A percentile compares a stretch with the other conserved stretches of the same genome.
These are phyloP conservation scores for Rhodotorula babjevae DNA, from an alignment of 768 basidiomycete genomes.

Conservation along the genomic window DNA sequence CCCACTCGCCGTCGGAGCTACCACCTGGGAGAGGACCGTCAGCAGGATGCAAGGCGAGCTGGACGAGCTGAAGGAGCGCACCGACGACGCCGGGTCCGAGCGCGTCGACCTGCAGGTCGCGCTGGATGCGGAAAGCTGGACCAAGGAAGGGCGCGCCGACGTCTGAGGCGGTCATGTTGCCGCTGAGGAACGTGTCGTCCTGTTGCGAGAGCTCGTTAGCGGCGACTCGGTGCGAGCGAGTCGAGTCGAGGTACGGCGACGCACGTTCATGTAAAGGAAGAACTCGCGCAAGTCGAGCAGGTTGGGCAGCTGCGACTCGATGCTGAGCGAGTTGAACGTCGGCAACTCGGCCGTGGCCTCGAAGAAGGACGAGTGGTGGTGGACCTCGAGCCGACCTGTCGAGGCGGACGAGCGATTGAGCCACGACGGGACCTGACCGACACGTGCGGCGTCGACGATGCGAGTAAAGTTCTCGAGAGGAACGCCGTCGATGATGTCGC, in stretches of 20 bases:
- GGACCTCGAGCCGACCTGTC: background rate
- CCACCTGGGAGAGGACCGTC: background rate
- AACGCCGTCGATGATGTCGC: background rate
- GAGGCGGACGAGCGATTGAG: conserved; percentile 34
- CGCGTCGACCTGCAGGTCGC: conserved; percentile 44
- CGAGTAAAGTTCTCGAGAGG: background rate
- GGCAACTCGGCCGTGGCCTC: background rate
- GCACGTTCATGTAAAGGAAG: conserved; percentile 33
- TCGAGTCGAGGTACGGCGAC: background rate
- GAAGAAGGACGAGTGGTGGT: conserved; percentile 20
- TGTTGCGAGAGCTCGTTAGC: conserved; percentile 34
- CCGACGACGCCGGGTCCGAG: conserved; percentile 24
- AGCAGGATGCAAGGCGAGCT: background rate
- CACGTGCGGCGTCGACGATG: background rate
- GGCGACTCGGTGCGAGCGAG: background rate
- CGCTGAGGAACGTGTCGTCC: conserved; percentile 50
- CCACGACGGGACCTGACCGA: conserved; percentile 51
- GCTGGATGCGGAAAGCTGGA: conserved; percentile 49
- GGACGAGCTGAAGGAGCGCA: background rate
- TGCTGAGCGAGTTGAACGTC: conserved; percentile 41
- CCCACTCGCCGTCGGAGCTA: conserved; percentile 48
- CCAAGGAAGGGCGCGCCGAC: conserved; percentile 44
- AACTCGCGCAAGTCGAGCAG: background rate
- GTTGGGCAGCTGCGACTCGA: conserved; percentile 37
- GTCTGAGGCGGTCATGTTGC: conserved; percentile 7